Conservation (phyloP, 257 asterid genomes). For the Jaltomata sinuosa region DNA sequence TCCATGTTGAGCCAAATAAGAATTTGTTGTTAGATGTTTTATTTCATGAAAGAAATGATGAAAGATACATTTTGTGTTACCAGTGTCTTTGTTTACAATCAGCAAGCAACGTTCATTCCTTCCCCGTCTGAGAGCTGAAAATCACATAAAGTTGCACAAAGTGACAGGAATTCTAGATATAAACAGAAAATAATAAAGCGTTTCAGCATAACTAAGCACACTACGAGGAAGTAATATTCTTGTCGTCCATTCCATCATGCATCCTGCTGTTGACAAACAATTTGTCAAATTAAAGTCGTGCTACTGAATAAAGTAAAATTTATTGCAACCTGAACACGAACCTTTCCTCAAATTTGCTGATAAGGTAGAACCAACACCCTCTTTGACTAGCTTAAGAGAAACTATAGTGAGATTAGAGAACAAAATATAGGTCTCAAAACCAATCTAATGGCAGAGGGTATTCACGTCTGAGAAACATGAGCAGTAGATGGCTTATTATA, state of each 20-base stretch:
- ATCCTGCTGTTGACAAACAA: neutral
- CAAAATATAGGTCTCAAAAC: too few species aligned
- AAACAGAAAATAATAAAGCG: neutral
- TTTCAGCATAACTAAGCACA: neutral
- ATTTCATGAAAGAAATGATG: neutral
- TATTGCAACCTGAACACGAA: too few species aligned
- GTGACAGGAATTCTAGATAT: neutral
- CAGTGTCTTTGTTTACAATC: neutral
- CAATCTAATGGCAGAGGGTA: too few species aligned
- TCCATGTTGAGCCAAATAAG: neutral
- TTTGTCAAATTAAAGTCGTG: neutral
- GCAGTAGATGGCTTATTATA: too few species aligned
- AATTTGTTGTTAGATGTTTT: neutral
- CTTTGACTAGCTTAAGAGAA: too few species aligned
- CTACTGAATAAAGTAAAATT: too few species aligned
- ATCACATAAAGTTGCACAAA: neutral
- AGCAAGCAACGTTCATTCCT: neutral
- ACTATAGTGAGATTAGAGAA: too few species aligned
- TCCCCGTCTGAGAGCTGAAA: neutral
- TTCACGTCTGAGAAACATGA: too few species aligned
- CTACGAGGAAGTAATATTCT: neutral
- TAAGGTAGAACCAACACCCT: too few species aligned
- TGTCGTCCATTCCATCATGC: neutral
- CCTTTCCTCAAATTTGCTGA: too few species aligned
- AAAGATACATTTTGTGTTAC: neutral